Evolutionary conservation across 140 eudicot genomes (phyloP).

Genomic region (Cichorium intybus): DNA sequence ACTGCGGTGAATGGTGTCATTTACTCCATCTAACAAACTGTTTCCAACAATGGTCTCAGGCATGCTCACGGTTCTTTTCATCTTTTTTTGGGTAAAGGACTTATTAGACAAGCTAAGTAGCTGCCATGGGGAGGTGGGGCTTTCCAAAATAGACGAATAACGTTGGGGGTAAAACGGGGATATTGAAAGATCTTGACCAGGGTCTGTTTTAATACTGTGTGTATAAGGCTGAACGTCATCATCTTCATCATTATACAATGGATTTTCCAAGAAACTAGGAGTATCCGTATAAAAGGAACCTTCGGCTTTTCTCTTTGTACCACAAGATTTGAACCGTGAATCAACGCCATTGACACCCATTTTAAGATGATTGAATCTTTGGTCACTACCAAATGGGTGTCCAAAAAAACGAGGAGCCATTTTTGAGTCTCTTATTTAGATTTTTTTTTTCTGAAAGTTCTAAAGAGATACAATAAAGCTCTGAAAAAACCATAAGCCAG

Average conservation of each 20-base stretch:
- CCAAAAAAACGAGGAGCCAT: constrained; percentile 35
- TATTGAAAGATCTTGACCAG: constrained; percentile 27
- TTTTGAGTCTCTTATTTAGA: constrained; percentile 1
- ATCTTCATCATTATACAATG: constrained; percentile 21
- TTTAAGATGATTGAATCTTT: constrained; percentile 31
- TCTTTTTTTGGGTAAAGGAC: constrained; percentile 27
- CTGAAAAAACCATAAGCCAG: constrained; percentile 41
- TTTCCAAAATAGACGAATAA: constrained; percentile 24
- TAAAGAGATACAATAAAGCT: constrained; percentile 24
- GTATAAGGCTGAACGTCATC: constrained; percentile 3
- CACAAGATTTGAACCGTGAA: constrained; percentile 16
- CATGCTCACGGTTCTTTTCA: constrained; percentile 45
- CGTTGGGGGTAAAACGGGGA: constrained; percentile 21
- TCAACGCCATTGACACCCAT: constrained; percentile 31
- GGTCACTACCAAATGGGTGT: constrained; percentile 32
- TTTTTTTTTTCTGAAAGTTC: constrained; percentile 4
- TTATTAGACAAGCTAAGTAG: constrained; percentile 30
- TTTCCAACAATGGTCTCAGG: constrained; percentile 27
- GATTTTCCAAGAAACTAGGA: constrained; percentile 26
- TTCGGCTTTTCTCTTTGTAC: constrained; percentile 28
- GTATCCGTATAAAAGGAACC: constrained; percentile 17
- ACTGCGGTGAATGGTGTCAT: constrained; percentile 23
- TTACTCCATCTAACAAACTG: constrained; percentile 25
- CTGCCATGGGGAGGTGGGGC: constrained; percentile 28
- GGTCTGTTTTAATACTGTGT: constrained; percentile 15